Base-by-base conservation (phyloP, 129 eudicot genomes). In the Tagetes erecta region DNA sequence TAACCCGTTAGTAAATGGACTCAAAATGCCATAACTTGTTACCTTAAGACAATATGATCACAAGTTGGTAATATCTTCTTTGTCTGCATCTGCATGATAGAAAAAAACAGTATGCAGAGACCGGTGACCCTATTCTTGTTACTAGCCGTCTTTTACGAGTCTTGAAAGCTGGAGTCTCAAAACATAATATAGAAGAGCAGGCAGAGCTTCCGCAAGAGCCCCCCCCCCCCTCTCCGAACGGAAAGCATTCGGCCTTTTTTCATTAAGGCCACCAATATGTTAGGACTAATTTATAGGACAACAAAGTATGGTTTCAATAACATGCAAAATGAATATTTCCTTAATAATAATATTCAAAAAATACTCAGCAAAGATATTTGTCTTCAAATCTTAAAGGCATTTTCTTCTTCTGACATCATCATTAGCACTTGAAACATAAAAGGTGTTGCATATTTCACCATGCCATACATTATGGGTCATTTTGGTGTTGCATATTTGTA, bases 11-110 rank as follows among this genome's bases (percentile, higher is more conserved):
- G 49, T 39, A 63, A 63, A 37, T 6, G 11, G 10, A 5, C n/a
- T 38, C 41, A 63, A 13, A 63, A 37, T 63, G 68, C 33, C 59
- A 20, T 12, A 57, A 42, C 33, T 51, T 41, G 44, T 62, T 90
- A 93, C 97, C 99, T 91, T 56, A 91, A 72, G 70, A 65, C 72
- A 55, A 76, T 81, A 76, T 85, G 76, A 6, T 88, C 56, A 47
- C 88, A 96, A 2, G 85, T 58, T 6, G 99, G 97, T 44, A 91
- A 84, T 39, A 87, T 31, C 65, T 79, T 88, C 79, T 84, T 81
- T 4, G 91, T 91, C 99, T 94, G 99, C 88, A 72, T 91, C 99
- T 94, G 99, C 88, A 72, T 13, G 20, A 11, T 41, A 46, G 68
- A 34, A 70, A 63, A 9, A 20, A 82, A 2, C 44, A 13, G 11